Percentiles rank a stretch among this genome's conserved stretches.
Evolutionary conservation across 2,329 filamentous ascomycete genomes (phyloP).

Genomic region (Ophiostoma triangulosporum): DNA sequence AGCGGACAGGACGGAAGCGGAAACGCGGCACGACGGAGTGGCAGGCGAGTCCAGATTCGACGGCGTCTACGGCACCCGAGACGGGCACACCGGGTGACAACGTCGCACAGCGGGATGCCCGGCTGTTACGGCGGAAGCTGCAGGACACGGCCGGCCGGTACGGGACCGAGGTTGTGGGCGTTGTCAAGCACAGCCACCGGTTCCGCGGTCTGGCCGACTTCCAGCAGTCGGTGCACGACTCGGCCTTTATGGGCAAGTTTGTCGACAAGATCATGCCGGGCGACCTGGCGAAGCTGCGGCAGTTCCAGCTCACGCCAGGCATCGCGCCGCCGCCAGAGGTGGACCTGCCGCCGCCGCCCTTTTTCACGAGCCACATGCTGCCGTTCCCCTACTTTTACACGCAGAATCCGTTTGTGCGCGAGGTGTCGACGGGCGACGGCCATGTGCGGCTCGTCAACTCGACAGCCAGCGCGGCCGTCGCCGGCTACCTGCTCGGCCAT

Average conservation of each 20-base stretch:
- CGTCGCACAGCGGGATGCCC: conserved; percentile 32
- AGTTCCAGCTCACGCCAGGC: conserved; percentile 53
- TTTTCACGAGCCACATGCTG: conserved; percentile 60
- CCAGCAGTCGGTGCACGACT: conserved; percentile 59
- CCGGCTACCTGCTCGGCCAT: conserved; percentile 45
- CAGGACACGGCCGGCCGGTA: conserved; percentile 58
- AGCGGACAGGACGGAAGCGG: conserved; percentile 71
- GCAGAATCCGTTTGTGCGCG: conserved; percentile 66
- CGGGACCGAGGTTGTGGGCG: conserved; percentile 54
- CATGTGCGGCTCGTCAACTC: conserved; percentile 40
- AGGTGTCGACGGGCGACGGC: conserved; percentile 43
- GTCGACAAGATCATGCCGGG: conserved; percentile 57
- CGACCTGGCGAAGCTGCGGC: conserved; percentile 40
- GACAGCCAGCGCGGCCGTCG: conserved; percentile 41
- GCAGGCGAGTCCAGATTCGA: conserved; percentile 38
- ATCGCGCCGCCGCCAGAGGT: conserved; percentile 45
- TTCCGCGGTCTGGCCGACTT: conserved; percentile 81
- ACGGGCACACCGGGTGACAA: conserved; percentile 1
- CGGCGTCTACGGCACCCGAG: neutral
- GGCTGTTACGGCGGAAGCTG: conserved; percentile 46
- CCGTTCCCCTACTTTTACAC: conserved; percentile 73
- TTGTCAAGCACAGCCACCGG: conserved; percentile 68
- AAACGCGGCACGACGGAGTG: conserved; percentile 50
- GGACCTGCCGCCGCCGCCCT: conserved; percentile 66
- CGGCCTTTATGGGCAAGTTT: conserved; percentile 58